Percentiles rank a stretch among this genome's conserved stretches.
Evolutionary conservation across 2,329 filamentous ascomycete species (phyloP).

Genomic region (Amauroascus niger): DNA sequence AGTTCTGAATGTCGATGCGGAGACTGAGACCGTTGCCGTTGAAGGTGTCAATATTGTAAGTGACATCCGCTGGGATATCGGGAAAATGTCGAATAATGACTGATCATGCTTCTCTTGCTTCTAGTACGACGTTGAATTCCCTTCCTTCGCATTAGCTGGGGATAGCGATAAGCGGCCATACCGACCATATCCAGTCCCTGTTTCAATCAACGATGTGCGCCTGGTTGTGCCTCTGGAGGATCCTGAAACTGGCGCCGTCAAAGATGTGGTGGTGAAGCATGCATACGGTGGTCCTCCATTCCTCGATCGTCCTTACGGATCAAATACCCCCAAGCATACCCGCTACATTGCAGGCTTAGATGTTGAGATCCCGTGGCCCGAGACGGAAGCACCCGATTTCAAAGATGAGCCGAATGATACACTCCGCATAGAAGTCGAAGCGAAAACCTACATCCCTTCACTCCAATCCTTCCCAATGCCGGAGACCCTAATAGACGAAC

Average conservation of each 20-base stretch:
- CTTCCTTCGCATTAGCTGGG: slow-evolving; percentile 28
- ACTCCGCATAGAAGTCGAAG: slow-evolving; percentile 62
- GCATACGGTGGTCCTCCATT: slow-evolving; percentile 48
- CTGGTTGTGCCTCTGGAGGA: slow-evolving; percentile 70
- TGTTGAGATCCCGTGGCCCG: slow-evolving; percentile 67
- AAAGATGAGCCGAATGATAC: slow-evolving; percentile 60
- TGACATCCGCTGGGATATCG: slow-evolving; percentile 9
- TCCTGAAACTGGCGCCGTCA: slow-evolving; percentile 51
- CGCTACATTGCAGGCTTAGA: slow-evolving; percentile 60
- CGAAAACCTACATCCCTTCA: slow-evolving; percentile 65
- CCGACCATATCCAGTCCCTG: slow-evolving; percentile 43
- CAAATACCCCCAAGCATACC: slow-evolving; percentile 33
- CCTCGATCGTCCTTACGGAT: slow-evolving; percentile 43
- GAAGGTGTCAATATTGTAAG: slow-evolving; percentile 56
- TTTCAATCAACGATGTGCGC: slow-evolving; percentile 63
- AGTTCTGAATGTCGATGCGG: slow-evolving; percentile 49
- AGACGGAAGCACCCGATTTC: slow-evolving; percentile 41
- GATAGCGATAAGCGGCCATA: slow-evolving; percentile 36
- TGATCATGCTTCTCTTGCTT: background rate
- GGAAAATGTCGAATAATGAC: background rate
- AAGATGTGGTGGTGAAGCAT: slow-evolving; percentile 69
- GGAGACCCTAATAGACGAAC: slow-evolving; percentile 65
- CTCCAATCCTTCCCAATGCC: slow-evolving; percentile 72
- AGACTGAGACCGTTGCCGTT: slow-evolving; percentile 51
- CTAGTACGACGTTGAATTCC: slow-evolving; percentile 37